Percentiles rank a stretch among this genome's conserved stretches.
Evolutionary conservation across 2,329 filamentous ascomycete species (phyloP).

Genomic region (Ploettnerulaceae sp.): DNA sequence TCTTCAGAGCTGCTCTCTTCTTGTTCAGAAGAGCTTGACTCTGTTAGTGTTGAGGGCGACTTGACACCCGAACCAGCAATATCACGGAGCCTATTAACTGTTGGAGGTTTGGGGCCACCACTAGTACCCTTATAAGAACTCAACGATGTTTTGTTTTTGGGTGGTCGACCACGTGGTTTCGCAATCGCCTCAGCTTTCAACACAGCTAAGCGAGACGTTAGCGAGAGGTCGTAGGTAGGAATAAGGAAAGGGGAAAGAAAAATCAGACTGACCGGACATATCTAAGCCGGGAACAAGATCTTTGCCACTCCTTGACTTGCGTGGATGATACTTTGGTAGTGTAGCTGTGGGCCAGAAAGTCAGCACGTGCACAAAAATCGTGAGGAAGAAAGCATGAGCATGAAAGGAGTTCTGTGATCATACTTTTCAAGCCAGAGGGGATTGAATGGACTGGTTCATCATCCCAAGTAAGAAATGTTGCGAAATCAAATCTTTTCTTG

Average conservation of each 20-base stretch:
- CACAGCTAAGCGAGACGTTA: slow-evolving; percentile 1
- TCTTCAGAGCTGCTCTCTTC: slow-evolving; percentile 33
- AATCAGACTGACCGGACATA: slow-evolving; percentile 30
- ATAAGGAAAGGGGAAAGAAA: not conserved
- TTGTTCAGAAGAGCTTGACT: slow-evolving; percentile 32
- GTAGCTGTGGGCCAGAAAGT: slow-evolving; percentile 20
- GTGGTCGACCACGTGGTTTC: slow-evolving; percentile 23
- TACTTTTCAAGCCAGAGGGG: slow-evolving; percentile 30
- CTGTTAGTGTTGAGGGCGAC: slow-evolving; percentile 25
- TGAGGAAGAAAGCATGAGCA: no score
- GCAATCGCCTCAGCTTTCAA: slow-evolving; percentile 22
- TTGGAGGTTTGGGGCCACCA: slow-evolving; percentile 18
- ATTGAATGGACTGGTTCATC: slow-evolving; percentile 26
- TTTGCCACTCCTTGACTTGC: slow-evolving; percentile 31
- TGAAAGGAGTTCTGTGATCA: slow-evolving; percentile 7
- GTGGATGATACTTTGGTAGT: slow-evolving; percentile 32
- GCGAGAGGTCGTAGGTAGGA: not conserved
- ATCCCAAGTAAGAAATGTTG: slow-evolving; percentile 29
- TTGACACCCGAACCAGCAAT: slow-evolving; percentile 19
- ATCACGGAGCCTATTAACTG: slow-evolving; percentile 22
- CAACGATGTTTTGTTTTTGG: slow-evolving; percentile 23
- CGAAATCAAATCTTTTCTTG: slow-evolving; percentile 22
- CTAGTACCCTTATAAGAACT: slow-evolving; percentile 31
- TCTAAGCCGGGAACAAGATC: slow-evolving; percentile 30
- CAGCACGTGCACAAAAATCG: not conserved